Percentiles rank a stretch among this genome's conserved stretches.
phyloP scores from a whole-genome alignment of 768 basidiomycete genomes.

The Lentinula sp. region DNA sequence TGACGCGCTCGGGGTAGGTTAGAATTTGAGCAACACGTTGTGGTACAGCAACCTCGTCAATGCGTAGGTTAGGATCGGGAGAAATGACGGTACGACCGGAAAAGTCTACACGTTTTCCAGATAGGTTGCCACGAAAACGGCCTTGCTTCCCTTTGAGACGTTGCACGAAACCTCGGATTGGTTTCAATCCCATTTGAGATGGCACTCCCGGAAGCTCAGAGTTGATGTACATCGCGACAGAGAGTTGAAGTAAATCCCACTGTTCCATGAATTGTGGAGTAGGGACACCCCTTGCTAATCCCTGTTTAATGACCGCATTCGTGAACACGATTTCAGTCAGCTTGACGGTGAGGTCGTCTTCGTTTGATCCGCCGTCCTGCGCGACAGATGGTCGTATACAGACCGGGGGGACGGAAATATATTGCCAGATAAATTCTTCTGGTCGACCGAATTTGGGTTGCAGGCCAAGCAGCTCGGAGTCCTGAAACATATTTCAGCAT shows the following conservation, averaged over 20 bases:
- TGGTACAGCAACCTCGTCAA: slow-evolving; percentile 97
- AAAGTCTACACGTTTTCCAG: slow-evolving; percentile 98
- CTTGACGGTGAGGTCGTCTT: slow-evolving; percentile 97
- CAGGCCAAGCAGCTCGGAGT: slow-evolving; percentile 91
- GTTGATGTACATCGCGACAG: slow-evolving; percentile 97
- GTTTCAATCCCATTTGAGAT: slow-evolving; percentile 82
- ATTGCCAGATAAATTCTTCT: slow-evolving; percentile 98
- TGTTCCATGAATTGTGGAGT: slow-evolving; percentile 94
- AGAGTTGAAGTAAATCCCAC: slow-evolving; percentile 96
- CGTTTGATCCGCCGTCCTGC: slow-evolving; percentile 97
- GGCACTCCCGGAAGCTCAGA: slow-evolving; percentile 94
- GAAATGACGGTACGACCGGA: slow-evolving; percentile 98
- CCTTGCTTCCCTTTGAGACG: slow-evolving; percentile 98
- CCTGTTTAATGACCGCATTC: slow-evolving; percentile 88
- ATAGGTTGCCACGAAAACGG: slow-evolving; percentile 96
- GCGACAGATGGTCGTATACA: slow-evolving; percentile 96
- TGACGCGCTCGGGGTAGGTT: slow-evolving; percentile 96
- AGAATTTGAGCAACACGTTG: slow-evolving; percentile 91
- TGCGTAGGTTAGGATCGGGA: slow-evolving; percentile 96
- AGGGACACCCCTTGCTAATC: slow-evolving; percentile 80
- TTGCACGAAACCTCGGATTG: slow-evolving; percentile 96
- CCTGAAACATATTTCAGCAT: slow-evolving; percentile 36
- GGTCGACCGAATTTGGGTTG: slow-evolving; percentile 86
- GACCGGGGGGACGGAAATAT: slow-evolving; percentile 95
- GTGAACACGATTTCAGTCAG: slow-evolving; percentile 95